Conservation (phyloP, 169 alveolate genomes). For the Plasmodium reichenowi region DNA sequence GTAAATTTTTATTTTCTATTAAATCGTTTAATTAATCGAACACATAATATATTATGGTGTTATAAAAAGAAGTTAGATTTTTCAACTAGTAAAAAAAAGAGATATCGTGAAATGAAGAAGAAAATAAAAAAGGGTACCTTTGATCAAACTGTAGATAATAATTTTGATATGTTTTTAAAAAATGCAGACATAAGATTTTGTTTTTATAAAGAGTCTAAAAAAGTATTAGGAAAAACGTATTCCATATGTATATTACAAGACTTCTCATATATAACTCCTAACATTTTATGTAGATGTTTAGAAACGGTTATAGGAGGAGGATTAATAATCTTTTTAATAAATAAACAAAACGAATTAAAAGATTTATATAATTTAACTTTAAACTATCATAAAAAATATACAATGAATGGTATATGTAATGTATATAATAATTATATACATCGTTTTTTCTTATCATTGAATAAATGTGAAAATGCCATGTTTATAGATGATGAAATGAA, state of each 20-base stretch:
- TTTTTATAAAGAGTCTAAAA: constrained; percentile 97
- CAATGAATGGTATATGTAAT: constrained; percentile 89
- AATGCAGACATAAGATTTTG: constrained; percentile 97
- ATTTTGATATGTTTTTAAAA: constrained; percentile 95
- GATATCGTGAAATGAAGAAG: constrained; percentile 95
- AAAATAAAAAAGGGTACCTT: constrained; percentile 93
- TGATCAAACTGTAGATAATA: constrained; percentile 96
- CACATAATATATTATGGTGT: constrained; percentile 98
- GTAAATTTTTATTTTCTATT: constrained; percentile 91
- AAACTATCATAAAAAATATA: constrained; percentile 97
- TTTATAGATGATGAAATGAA: constrained; percentile 99
- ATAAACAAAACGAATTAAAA: constrained; percentile 90
- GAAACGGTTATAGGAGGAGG: constrained; percentile 99
- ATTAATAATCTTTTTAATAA: constrained; percentile 91
- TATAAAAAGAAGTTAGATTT: constrained; percentile 98
- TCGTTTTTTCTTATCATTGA: constrained; percentile 92
- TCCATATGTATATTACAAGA: constrained; percentile 98
- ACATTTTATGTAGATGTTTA: constrained; percentile 98
- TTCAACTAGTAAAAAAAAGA: constrained; percentile 96
- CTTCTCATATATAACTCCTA: constrained; percentile 99
- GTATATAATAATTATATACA: constrained; percentile 96
- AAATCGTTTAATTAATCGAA: constrained; percentile 80
- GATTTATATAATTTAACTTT: constrained; percentile 91
- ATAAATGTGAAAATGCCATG: constrained; percentile 91
- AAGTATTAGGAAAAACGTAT: constrained; percentile 96